Evolutionary conservation across 139 green algal genomes (phyloP), one percentile per base, ranked within the genome.

Genomic region (Zygnema circumcarinatum): DNA sequence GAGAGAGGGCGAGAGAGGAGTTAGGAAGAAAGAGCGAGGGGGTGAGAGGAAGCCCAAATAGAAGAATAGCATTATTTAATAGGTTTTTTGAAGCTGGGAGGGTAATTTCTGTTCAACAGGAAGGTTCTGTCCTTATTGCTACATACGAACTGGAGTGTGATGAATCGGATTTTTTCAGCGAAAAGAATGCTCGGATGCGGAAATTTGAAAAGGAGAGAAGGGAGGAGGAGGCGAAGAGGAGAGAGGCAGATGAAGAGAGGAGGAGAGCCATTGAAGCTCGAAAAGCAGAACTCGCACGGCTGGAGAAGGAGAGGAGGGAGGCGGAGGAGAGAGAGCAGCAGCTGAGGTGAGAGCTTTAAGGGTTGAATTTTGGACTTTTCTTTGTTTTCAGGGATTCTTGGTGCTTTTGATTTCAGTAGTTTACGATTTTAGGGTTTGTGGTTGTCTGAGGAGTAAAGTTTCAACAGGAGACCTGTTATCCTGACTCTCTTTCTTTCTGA

Each of bases 151-250:
- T 86, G 11, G 31, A 83, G 62, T 86, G 79, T 62, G 79, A 86
- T 86, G 33, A 36, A 22, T 32, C 80, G 3, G 33, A 38, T 3
- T 86, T 86, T 47, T 86, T 86, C 79, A 86, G 79, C 69, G 79
- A 86, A 2, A 82, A 86, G 42, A 86, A 40, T 38, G 79, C 80
- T 2, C 79, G 79, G 2, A 16, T 2, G 2, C 62, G 79, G 3
- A 82, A 83, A 68, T 83, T 86, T 82, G 42, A 83, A 33, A 82
- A 86, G 69, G 79, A 86, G 67, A 62, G 79, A 38, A 11, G 35
- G 69, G 79, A 86, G 67, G 79, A 39, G 31, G 69, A 86, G 11
- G 36, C 3, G 11, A 33, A 11, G 32, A 83, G 79, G n/a, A 29
- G 20, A 11, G 76, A 42, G 68, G 56, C 56, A 16, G 56, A 84